These are phyloP conservation scores for Byssothecium circinans DNA, from an alignment of 2,329 filamentous ascomycete genomes.

Conservation along the genomic window DNA sequence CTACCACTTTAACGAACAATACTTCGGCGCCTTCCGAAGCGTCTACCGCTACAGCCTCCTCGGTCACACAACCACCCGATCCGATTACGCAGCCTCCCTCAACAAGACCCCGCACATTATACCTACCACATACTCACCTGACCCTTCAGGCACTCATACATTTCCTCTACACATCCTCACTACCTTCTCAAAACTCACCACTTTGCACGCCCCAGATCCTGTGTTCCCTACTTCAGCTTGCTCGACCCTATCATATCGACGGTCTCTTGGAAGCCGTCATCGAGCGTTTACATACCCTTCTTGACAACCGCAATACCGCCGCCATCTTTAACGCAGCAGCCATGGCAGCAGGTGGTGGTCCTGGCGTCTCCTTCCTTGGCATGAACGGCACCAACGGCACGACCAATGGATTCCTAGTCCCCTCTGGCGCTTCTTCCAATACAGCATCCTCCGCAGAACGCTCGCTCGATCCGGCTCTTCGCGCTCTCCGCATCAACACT, in stretches of 20 bases:
- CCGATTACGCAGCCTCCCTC: conserved; percentile 56
- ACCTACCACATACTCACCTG: conserved; percentile 87
- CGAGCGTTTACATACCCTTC: conserved; percentile 81
- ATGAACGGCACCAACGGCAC: conserved; percentile 36
- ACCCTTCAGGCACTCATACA: conserved; percentile 89
- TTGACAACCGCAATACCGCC: conserved; percentile 92
- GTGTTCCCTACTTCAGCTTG: conserved; percentile 90
- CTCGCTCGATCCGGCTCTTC: conserved; percentile 38
- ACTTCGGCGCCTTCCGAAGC: conserved; percentile 41
- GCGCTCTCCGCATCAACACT: conserved; percentile 54
- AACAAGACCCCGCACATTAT: conserved; percentile 82
- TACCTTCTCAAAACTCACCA: conserved; percentile 73
- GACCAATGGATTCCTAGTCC: conserved; percentile 22
- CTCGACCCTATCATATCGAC: conserved; percentile 89
- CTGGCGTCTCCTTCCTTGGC: conserved; percentile 68
- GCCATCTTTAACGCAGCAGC: conserved; percentile 98
- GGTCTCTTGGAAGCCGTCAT: conserved; percentile 91
- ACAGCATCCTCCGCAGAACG: conserved; percentile 20
- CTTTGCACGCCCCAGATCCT: conserved; percentile 94
- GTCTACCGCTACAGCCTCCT: conserved; percentile 44
- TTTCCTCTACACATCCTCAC: conserved; percentile 88
- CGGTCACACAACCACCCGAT: conserved; percentile 55
- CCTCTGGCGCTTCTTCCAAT: conserved; percentile 6
- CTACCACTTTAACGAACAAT: conserved; percentile 48
- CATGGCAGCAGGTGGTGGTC: conserved; percentile 93